Conservation (phyloP, 805 yeast genomes). For the Kurtzmaniella cleridarum region DNA sequence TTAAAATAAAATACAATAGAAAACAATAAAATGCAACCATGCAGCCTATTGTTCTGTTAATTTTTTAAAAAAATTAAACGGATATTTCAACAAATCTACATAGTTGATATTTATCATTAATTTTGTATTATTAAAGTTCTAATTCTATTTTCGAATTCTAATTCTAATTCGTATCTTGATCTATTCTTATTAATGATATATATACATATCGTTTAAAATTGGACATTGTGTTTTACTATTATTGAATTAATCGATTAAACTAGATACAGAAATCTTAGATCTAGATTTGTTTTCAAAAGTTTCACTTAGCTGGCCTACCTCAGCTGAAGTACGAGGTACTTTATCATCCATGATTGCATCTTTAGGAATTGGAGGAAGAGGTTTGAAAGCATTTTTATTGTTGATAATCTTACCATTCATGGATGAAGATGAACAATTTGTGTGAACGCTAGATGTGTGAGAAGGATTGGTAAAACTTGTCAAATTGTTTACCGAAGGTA, state of each 20-base stretch:
- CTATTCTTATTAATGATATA: no score
- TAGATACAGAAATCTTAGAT: constrained; percentile 29
- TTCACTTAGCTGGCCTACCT: neutral
- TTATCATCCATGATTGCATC: constrained; percentile 3
- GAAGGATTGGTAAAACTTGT: neutral
- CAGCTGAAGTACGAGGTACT: constrained; percentile 3
- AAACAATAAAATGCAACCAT: no score
- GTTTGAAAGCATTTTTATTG: constrained; percentile 2
- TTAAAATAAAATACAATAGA: no score
- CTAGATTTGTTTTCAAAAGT: constrained; percentile 6
- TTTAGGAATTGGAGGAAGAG: constrained; percentile 5
- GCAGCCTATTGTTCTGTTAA: no score
- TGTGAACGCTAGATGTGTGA: neutral
- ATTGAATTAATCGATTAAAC: constrained; percentile 22
- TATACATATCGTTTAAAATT: no score
- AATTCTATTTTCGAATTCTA: no score
- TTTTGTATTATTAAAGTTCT: no score
- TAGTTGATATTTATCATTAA: no score
- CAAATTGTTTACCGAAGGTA: constrained; percentile 5
- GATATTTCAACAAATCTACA: no score
- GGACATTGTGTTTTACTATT: no score
- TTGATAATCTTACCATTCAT: neutral
- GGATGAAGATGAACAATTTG: neutral
- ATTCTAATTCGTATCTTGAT: no score
- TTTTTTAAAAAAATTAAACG: no score